A percentile compares a stretch with the other conserved stretches of the same genome.
Conservation (phyloP, 108 stramenopile genomes). For the Cyclotella cryptica region DNA sequence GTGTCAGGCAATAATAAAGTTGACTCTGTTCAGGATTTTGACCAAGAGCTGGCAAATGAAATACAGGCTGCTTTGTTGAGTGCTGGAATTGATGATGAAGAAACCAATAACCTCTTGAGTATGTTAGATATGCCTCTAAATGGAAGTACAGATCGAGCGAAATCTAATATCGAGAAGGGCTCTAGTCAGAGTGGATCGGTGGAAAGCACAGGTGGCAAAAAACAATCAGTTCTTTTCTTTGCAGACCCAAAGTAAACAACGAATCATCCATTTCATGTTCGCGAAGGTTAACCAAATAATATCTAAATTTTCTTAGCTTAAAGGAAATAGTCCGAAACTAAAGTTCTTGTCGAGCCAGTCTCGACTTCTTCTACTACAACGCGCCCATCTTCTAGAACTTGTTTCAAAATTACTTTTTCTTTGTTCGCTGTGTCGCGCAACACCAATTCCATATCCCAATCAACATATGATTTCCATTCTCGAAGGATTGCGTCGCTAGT, state of each 20-base stretch:
- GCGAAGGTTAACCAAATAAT: background rate
- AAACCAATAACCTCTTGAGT: background rate
- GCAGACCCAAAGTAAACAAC: conserved; percentile 7
- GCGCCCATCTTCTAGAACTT: conserved; percentile 50
- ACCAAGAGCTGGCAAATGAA: conserved; percentile 39
- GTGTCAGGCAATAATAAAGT: background rate
- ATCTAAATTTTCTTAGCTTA: conserved; percentile 10
- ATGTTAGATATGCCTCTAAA: background rate
- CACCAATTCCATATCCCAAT: conserved; percentile 57
- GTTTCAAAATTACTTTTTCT: conserved; percentile 45
- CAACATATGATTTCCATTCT: conserved; percentile 54
- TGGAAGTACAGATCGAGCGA: background rate
- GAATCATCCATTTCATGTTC: background rate
- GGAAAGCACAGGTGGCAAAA: background rate
- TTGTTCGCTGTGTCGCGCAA: conserved; percentile 44
- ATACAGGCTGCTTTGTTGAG: conserved; percentile 40
- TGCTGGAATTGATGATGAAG: conserved; percentile 19
- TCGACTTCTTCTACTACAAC: conserved; percentile 47
- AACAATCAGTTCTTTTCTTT: background rate
- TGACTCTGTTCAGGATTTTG: conserved; percentile 44
- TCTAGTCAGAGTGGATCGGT: background rate
- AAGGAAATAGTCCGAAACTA: conserved; percentile 58
- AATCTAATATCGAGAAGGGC: background rate
- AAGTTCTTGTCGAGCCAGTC: conserved; percentile 43
- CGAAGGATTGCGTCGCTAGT: conserved; percentile 36